Percentiles rank a stretch among this genome's conserved stretches.
Evolutionary conservation across 768 basidiomycete species (phyloP).

Genomic region (Agrocybe chaxingu): DNA sequence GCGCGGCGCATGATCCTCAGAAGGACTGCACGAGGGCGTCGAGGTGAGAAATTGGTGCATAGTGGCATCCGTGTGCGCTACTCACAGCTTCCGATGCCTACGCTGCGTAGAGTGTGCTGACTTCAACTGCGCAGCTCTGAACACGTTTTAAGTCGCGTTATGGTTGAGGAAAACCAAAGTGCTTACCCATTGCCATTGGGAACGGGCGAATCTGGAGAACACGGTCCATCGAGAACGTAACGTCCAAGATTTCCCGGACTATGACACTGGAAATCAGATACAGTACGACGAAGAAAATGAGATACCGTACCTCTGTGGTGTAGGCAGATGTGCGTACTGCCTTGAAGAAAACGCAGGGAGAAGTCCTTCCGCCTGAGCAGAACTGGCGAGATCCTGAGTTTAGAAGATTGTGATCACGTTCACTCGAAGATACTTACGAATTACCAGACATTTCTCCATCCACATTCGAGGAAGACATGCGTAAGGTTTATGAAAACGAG

Average conservation of each 20-base stretch:
- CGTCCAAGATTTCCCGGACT: conserved; percentile 22
- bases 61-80: conserved; percentile 6
- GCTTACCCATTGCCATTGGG: conserved; percentile 11
- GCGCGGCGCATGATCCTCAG: conserved; percentile 11
- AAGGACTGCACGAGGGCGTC: conserved; percentile 3
- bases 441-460: no score
- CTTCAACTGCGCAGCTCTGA: not conserved
- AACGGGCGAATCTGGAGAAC: conserved; percentile 21
- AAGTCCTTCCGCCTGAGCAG: conserved; percentile 16
- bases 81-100: conserved; percentile 13
- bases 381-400: conserved; percentile 2
- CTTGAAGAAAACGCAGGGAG: conserved; percentile 20
- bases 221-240: conserved; percentile 17
- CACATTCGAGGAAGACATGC: no score
- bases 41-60: conserved; percentile 1
- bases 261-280: not conserved
- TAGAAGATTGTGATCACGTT: no score
- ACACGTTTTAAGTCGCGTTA: not conserved
- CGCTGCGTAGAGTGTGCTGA: conserved; percentile 1
- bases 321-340: conserved; percentile 22
- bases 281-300: not conserved
- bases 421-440: no score
- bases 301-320: conserved; percentile 21
- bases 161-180: not conserved
- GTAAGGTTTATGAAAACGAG: no score